Conservation (phyloP, 2,329 filamentous ascomycete genomes). For the Aspergillus sergii region DNA sequence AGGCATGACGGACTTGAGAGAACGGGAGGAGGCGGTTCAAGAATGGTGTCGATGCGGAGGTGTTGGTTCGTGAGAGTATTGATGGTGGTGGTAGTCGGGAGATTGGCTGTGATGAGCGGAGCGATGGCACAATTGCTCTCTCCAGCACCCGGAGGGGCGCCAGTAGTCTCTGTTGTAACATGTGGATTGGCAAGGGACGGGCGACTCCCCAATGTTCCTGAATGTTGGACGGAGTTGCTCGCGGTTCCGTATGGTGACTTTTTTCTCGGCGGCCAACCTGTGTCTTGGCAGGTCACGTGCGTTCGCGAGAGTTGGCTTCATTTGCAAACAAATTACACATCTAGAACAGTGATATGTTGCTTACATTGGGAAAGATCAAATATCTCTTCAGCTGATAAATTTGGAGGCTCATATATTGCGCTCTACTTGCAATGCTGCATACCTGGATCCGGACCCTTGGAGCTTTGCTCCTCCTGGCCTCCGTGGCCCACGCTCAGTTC, state of each 20-base stretch:
- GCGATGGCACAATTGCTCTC: conserved; percentile 34
- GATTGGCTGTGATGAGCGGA: conserved; percentile 29
- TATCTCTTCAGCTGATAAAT: neutral
- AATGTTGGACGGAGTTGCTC: neutral
- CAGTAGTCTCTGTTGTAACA: conserved; percentile 48
- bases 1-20: conserved; percentile 60
- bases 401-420: neutral
- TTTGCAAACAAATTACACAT: conserved; percentile 10
- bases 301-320: conserved; percentile 33
- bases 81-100: conserved; percentile 32
- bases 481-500: conserved; percentile 74
- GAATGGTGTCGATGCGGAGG: conserved; percentile 29
- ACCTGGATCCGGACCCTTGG: conserved; percentile 32
- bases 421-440: conserved; percentile 27
- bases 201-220: conserved; percentile 26
- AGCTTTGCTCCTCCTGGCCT: conserved; percentile 61
- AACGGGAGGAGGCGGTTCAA: conserved; percentile 40
- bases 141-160: conserved; percentile 43
- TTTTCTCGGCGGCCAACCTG: conserved; percentile 16
- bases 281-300: conserved; percentile 30
- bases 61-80: conserved; percentile 31
- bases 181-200: conserved; percentile 28
- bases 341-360: neutral
- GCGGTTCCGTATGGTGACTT: conserved; percentile 12
- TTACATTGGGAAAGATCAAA: neutral